Conservation (phyloP, 495 filamentous ascomycete species). For the Cudoniella acicularis region DNA sequence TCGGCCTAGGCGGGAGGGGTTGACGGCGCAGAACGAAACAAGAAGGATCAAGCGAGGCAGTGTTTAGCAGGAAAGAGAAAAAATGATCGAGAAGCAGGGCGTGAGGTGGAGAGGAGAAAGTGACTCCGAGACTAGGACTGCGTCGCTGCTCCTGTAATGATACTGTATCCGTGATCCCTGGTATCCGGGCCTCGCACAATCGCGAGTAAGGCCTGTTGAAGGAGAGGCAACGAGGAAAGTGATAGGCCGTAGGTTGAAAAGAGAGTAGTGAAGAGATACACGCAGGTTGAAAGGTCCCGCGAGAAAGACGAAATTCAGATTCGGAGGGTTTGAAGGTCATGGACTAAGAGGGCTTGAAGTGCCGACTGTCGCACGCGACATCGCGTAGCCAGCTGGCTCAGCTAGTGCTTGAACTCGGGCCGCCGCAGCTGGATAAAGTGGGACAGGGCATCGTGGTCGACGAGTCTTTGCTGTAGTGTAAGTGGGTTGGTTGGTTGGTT, state of each 20-base stretch:
- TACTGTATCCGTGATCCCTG: background rate
- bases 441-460: constrained; percentile 7
- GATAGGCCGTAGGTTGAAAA: constrained; percentile 4
- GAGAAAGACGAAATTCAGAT: constrained; percentile 1
- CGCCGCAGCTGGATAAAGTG: constrained; percentile 4
- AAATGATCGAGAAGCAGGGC: no score
- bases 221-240: background rate
- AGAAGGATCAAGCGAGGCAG: no score
- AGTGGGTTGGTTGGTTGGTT: no score
- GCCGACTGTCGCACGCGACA: constrained; percentile 8
- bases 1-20: no score
- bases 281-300: constrained; percentile 1
- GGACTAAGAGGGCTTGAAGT: constrained; percentile 9
- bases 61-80: no score
- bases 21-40: no score
- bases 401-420: constrained; percentile 12
- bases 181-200: background rate
- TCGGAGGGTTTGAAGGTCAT: constrained; percentile 5
- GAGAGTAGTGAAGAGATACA: background rate
- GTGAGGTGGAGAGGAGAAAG: background rate
- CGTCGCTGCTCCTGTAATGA: constrained; percentile 5
- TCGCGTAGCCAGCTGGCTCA: background rate
- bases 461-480: background rate
- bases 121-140: constrained; percentile 6
- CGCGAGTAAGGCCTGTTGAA: constrained; percentile 9